These are phyloP conservation scores for Phaeotremella skinneri DNA, from an alignment of 768 basidiomycete genomes.

Conservation along the genomic window DNA sequence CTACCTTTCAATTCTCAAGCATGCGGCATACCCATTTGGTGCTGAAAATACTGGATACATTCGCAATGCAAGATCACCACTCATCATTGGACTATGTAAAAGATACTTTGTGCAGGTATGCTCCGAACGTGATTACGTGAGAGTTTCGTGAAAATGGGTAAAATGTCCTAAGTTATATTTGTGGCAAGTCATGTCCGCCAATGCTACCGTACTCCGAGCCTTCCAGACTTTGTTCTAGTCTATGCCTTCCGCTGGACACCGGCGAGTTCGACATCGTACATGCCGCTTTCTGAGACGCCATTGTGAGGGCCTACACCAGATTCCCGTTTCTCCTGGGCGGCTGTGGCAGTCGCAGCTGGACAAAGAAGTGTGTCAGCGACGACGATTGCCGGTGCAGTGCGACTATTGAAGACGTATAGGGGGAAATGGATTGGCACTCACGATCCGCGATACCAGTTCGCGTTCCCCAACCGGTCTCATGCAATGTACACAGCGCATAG, in stretches of 20 bases:
- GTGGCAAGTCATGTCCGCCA: neutral
- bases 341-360: slow-evolving; percentile 41
- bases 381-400: neutral
- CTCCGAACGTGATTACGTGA: too few species aligned
- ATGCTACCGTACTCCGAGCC: neutral
- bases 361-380: neutral
- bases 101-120: too few species aligned
- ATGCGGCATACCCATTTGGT: too few species aligned
- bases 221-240: too few species aligned
- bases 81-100: too few species aligned
- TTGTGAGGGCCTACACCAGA: slow-evolving; percentile 2
- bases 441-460: slow-evolving; percentile 85
- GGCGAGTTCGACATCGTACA: slow-evolving; percentile 47
- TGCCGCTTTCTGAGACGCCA: slow-evolving; percentile 13
- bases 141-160: too few species aligned
- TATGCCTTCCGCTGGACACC: slow-evolving; percentile 28
- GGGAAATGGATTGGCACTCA: slow-evolving; percentile 28
- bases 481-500: slow-evolving; percentile 83
- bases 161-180: too few species aligned
- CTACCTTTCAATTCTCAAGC: neutral
- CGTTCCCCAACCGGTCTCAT: slow-evolving; percentile 97
- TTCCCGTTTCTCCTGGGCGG: slow-evolving; percentile 38
- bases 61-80: too few species aligned
- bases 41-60: too few species aligned
- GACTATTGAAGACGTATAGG: neutral